Evolutionary conservation across 495 filamentous ascomycete genomes (phyloP).

Genomic region (Penicillium odoratum): DNA sequence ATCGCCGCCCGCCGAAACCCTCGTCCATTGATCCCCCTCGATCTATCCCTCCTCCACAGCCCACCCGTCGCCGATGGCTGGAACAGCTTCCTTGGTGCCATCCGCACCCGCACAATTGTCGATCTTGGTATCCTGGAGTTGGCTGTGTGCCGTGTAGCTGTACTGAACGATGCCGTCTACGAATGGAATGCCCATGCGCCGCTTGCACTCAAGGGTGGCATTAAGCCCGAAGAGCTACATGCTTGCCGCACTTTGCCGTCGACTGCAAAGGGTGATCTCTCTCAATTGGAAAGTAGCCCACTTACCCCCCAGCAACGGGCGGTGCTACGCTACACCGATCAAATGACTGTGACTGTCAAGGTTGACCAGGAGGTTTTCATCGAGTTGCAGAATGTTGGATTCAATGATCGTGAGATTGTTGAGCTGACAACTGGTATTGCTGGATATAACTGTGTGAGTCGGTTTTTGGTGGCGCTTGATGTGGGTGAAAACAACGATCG

Average conservation of each 20-base stretch:
- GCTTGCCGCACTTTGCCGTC: slow-evolving; percentile 43
- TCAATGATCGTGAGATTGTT: slow-evolving; percentile 61
- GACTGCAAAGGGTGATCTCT: slow-evolving; percentile 29
- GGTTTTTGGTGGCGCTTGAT: not conserved
- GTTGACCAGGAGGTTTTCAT: slow-evolving; percentile 64
- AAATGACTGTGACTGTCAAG: slow-evolving; percentile 45
- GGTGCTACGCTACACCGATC: slow-evolving; percentile 54
- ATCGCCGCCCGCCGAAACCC: slow-evolving; percentile 61
- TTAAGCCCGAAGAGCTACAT: slow-evolving; percentile 43
- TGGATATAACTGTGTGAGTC: slow-evolving; percentile 54
- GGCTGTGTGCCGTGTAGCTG: slow-evolving; percentile 59
- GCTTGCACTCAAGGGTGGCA: slow-evolving; percentile 50
- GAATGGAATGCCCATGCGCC: slow-evolving; percentile 80
- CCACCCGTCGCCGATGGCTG: slow-evolving; percentile 72
- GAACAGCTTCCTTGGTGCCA: slow-evolving; percentile 72
- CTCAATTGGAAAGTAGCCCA: slow-evolving; percentile 30
- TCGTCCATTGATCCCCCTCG: slow-evolving; percentile 63
- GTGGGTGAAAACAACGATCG: not conserved
- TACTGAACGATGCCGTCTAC: slow-evolving; percentile 70
- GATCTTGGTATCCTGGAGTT: slow-evolving; percentile 51
- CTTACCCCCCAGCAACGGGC: slow-evolving; percentile 63
- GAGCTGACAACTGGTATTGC: slow-evolving; percentile 78
- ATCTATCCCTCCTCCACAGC: slow-evolving; percentile 69
- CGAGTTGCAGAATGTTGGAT: slow-evolving; percentile 47
- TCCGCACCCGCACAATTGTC: slow-evolving; percentile 66